Evolutionary conservation across 2,329 filamentous ascomycete genomes (phyloP).

Genomic region (Pseudocercospora pini-densiflorae): DNA sequence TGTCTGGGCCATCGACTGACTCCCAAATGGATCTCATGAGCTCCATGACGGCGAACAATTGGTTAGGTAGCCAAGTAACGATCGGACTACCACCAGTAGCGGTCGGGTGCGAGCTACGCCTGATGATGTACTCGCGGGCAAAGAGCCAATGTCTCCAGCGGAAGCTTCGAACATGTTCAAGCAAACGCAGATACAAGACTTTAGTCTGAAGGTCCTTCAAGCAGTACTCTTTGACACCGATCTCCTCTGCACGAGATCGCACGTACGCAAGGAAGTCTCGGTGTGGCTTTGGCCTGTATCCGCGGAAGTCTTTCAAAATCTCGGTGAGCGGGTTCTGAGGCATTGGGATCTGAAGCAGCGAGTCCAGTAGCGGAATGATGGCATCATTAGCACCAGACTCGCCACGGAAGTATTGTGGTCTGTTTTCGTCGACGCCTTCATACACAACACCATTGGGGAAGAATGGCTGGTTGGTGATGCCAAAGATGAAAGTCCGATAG

Average conservation of each 20-base stretch:
- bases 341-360: constrained; percentile 84
- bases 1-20: constrained; percentile 32
- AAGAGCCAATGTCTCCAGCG: constrained; percentile 87
- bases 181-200: constrained; percentile 52
- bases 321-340: constrained; percentile 85
- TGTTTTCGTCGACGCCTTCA: constrained; percentile 69
- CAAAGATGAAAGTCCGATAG: constrained; percentile 97
- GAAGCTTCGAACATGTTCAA: constrained; percentile 80
- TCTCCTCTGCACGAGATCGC: constrained; percentile 53
- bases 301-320: constrained; percentile 85
- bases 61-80: constrained; percentile 83
- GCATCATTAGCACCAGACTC: constrained; percentile 94
- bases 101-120: constrained; percentile 74
- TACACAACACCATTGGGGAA: constrained; percentile 92
- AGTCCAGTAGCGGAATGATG: constrained; percentile 87
- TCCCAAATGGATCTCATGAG: constrained; percentile 68
- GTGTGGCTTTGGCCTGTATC: constrained; percentile 88
- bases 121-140: constrained; percentile 81
- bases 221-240: constrained; percentile 63
- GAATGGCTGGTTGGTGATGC: constrained; percentile 92
- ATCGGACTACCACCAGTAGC: constrained; percentile 82
- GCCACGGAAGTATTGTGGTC: constrained; percentile 82
- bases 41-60: constrained; percentile 73
- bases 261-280: constrained; percentile 81
- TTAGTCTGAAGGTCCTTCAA: constrained; percentile 39